Conservation (phyloP, 352 stramenopile species). For the Detonula confervacea region DNA sequence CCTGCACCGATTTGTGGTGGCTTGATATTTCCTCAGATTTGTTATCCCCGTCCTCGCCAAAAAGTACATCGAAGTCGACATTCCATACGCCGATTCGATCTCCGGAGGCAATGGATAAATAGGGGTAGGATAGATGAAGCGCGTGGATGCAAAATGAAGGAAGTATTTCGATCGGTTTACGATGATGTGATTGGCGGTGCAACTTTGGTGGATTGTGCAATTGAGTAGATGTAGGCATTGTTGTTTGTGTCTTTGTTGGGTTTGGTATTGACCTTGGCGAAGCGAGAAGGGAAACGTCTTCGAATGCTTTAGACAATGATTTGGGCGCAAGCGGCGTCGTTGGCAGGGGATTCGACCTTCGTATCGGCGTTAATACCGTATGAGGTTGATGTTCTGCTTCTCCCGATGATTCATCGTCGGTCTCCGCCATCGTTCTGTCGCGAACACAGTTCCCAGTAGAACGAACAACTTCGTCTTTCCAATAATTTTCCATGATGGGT, state of each 20-base stretch:
- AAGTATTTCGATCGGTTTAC: background rate
- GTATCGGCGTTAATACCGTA: background rate
- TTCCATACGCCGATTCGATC: background rate
- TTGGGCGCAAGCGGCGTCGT: background rate
- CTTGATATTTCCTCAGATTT: background rate
- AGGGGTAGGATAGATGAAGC: background rate
- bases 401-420: background rate
- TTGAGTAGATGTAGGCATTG: background rate
- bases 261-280: background rate
- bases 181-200: background rate
- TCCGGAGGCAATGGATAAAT: background rate
- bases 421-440: background rate
- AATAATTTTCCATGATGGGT: background rate
- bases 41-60: background rate
- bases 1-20: background rate
- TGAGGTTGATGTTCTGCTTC: background rate
- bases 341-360: background rate
- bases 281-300: background rate
- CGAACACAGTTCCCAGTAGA: background rate
- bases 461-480: too few relatives aligned
- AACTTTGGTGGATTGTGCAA: background rate
- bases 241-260: background rate
- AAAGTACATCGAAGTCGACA: background rate
- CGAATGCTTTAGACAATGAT: conserved; percentile 6
- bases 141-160: conserved; percentile 2